Evolutionary conservation across 2,329 filamentous ascomycete species (phyloP).

Genomic region (Cercospora sesami): DNA sequence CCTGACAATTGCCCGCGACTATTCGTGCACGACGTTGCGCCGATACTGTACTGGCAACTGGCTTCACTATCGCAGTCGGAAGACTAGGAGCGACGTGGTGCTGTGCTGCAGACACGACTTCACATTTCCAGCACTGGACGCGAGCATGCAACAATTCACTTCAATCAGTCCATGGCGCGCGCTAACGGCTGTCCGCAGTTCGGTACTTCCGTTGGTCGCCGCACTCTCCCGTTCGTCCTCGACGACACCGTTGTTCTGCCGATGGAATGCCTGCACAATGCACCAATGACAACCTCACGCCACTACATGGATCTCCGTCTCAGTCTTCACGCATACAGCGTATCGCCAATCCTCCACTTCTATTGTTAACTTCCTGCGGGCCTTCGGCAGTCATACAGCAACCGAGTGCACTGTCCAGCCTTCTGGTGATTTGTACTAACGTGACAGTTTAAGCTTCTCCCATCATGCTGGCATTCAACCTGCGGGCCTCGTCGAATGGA

Average conservation of each 20-base stretch:
- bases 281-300: neutral
- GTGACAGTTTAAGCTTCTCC: neutral
- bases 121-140: neutral
- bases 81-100: neutral
- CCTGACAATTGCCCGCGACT: neutral
- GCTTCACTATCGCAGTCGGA: too few species aligned
- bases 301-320: neutral
- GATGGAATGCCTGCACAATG: neutral
- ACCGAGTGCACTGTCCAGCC: neutral
- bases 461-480: neutral
- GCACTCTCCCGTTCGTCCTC: constrained; percentile 3
- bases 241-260: constrained; percentile 1
- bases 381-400: neutral
- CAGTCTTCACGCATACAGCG: neutral
- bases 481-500: neutral
- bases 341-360: neutral
- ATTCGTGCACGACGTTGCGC: too few species aligned
- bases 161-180: neutral
- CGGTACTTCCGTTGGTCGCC: constrained; percentile 15
- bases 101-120: neutral
- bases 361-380: neutral
- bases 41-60: too few species aligned
- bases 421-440: neutral
- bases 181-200: constrained; percentile 14
- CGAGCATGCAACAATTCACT: neutral